A percentile compares a stretch with the other conserved stretches of the same genome.
Evolutionary conservation across 129 eudicot genomes (phyloP).

Genomic region (Flaveria linearis): DNA sequence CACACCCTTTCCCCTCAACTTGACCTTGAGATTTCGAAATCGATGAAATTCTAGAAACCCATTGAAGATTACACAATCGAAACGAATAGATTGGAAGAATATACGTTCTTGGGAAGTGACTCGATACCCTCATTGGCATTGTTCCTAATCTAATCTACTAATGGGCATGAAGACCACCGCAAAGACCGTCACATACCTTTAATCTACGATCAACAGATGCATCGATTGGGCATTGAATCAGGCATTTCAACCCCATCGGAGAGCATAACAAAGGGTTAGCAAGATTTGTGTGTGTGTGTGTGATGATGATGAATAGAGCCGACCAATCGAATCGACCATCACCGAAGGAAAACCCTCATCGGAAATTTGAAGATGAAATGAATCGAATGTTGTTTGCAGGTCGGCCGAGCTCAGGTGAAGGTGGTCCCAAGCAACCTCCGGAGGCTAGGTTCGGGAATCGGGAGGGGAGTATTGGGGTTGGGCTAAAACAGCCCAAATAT

Average conservation of each 20-base stretch:
- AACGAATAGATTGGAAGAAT: slow-evolving; percentile 19
- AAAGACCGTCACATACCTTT: slow-evolving; percentile 19
- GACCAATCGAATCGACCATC: slow-evolving; percentile 25
- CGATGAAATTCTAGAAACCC: slow-evolving; percentile 41
- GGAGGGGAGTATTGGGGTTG: slow-evolving; percentile 13
- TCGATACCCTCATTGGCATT: slow-evolving; percentile 55
- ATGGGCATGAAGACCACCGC: slow-evolving; percentile 16
- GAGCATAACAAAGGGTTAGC: slow-evolving; percentile 19
- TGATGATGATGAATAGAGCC: neutral
- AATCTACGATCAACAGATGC: slow-evolving; percentile 4
- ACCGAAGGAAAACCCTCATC: slow-evolving; percentile 23
- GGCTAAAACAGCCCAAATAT: slow-evolving; percentile 26
- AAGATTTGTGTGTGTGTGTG: neutral
- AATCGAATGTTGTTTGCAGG: slow-evolving; percentile 26
- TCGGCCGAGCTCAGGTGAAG: slow-evolving; percentile 42
- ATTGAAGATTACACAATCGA: slow-evolving; percentile 36
- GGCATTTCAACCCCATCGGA: slow-evolving; percentile 18
- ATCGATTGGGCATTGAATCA: slow-evolving; percentile 4
- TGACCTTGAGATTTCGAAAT: slow-evolving; percentile 45
- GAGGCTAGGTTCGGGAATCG: slow-evolving; percentile 32
- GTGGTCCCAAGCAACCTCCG: slow-evolving; percentile 25
- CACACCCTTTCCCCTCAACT: slow-evolving; percentile 24
- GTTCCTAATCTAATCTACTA: slow-evolving; percentile 36
- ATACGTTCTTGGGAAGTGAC: slow-evolving; percentile 24
- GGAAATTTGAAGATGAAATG: neutral